Percentiles rank a stretch among this genome's conserved stretches.
These are phyloP conservation scores for Ramichloridium luteum DNA, from an alignment of 2,329 filamentous ascomycete species.

Conservation along the genomic window DNA sequence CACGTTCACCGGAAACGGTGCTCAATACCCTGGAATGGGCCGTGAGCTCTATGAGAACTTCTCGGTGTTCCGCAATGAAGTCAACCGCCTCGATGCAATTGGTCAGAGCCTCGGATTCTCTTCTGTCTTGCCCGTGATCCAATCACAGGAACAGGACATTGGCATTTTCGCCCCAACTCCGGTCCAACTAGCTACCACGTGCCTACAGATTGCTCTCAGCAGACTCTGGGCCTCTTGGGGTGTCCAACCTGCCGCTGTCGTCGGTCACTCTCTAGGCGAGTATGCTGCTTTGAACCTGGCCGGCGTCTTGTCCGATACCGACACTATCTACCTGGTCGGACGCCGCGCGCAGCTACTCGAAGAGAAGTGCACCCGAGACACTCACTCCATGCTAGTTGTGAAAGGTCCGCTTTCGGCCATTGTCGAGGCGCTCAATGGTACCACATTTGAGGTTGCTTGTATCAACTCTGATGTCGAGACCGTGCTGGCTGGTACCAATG, in stretches of 20 bases:
- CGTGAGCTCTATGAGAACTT: constrained; percentile 22
- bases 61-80: constrained; percentile 20
- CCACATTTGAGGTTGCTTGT: constrained; percentile 15
- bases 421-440: constrained; percentile 1
- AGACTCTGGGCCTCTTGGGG: constrained; percentile 19
- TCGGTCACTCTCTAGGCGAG: constrained; percentile 28
- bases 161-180: no score
- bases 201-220: constrained; percentile 33
- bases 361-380: constrained; percentile 14
- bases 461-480: constrained; percentile 17
- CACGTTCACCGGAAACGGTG: constrained; percentile 30
- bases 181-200: no score
- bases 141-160: no score
- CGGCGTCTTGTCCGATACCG: constrained; percentile 23
- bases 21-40: constrained; percentile 17
- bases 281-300: constrained; percentile 28
- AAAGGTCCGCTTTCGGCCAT: constrained; percentile 10
- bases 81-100: constrained; percentile 22
- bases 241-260: constrained; percentile 16
- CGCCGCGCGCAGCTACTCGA: constrained; percentile 19
- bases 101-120: constrained; percentile 22
- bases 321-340: constrained; percentile 27
- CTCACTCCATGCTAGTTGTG: constrained; percentile 20
- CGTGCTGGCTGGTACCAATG: constrained; percentile 14
- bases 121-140: constrained; percentile 18